A percentile compares a stretch with the other conserved stretches of the same genome.
phyloP scores from a whole-genome alignment of 169 alveolate species.

The Cryptosporidium meleagridis region DNA sequence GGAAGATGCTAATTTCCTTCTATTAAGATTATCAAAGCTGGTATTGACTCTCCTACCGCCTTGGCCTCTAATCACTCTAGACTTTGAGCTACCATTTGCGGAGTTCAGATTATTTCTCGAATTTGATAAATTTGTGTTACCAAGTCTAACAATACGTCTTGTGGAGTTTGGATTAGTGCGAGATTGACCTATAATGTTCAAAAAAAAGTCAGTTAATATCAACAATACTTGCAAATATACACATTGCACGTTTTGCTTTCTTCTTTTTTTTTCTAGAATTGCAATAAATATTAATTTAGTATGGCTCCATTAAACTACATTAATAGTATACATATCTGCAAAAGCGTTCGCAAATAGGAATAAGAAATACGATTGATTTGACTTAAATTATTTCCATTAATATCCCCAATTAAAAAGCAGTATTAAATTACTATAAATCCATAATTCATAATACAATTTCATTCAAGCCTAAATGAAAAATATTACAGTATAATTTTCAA shows the following conservation, averaged over 20 bases:
- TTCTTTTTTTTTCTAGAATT: background rate
- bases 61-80: constrained; percentile 3
- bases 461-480: background rate
- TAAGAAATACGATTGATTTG: background rate
- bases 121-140: background rate
- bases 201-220: constrained; percentile 13
- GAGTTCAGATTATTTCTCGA: constrained; percentile 1
- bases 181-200: constrained; percentile 31
- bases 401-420: background rate
- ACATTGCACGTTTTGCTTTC: background rate
- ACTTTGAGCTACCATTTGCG: background rate
- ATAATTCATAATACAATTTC: too few relatives aligned
- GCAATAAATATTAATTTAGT: background rate
- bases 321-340: background rate
- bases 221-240: background rate
- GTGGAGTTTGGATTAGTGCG: background rate
- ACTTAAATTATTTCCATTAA: background rate
- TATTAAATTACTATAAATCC: background rate
- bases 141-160: constrained; percentile 8
- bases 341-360: too few relatives aligned
- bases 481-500: too few relatives aligned
- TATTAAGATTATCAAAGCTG: background rate
- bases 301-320: constrained; percentile 4
- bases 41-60: constrained; percentile 62
- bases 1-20: background rate